Conservation (phyloP, 805 yeast species). For the Candida tallmaniae region DNA sequence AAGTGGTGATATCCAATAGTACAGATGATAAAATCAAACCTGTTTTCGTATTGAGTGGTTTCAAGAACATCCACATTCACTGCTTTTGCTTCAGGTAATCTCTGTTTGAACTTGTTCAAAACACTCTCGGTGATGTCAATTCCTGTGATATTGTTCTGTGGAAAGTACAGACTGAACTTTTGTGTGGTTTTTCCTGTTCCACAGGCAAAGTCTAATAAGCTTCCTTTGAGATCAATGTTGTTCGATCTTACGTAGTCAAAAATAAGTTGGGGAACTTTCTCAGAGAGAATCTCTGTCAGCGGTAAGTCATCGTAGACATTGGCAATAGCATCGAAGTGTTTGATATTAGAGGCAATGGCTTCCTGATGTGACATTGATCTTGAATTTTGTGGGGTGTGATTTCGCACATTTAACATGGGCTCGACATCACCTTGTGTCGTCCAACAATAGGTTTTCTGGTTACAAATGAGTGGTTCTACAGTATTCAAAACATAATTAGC, state of each 20-base stretch:
- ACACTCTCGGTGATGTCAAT: slow-evolving; percentile 31
- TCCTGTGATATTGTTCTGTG: slow-evolving; percentile 20
- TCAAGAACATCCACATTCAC: slow-evolving; percentile 24
- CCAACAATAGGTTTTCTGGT: no score
- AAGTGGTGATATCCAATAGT: slow-evolving; percentile 40
- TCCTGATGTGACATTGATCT: slow-evolving; percentile 17
- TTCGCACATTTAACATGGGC: no score
- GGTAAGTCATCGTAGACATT: slow-evolving; percentile 22
- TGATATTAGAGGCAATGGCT: slow-evolving; percentile 20
- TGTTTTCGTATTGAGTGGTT: slow-evolving; percentile 12
- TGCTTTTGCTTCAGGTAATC: slow-evolving; percentile 8
- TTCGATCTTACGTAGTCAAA: neutral
- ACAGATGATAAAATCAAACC: slow-evolving; percentile 31
- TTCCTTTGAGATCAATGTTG: neutral
- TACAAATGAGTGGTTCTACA: no score
- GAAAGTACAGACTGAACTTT: slow-evolving; percentile 13
- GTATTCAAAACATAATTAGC: no score
- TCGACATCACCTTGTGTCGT: no score
- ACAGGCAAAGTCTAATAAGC: slow-evolving; percentile 39
- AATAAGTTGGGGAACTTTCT: no score
- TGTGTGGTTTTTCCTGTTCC: slow-evolving; percentile 37
- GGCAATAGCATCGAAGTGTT: slow-evolving; percentile 1
- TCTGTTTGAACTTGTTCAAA: slow-evolving; percentile 9
- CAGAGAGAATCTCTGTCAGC: no score
- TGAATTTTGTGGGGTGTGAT: no score